These are phyloP conservation scores for Tolypocladium tropicale DNA, from an alignment of 2,329 filamentous ascomycete genomes.

Conservation along the genomic window DNA sequence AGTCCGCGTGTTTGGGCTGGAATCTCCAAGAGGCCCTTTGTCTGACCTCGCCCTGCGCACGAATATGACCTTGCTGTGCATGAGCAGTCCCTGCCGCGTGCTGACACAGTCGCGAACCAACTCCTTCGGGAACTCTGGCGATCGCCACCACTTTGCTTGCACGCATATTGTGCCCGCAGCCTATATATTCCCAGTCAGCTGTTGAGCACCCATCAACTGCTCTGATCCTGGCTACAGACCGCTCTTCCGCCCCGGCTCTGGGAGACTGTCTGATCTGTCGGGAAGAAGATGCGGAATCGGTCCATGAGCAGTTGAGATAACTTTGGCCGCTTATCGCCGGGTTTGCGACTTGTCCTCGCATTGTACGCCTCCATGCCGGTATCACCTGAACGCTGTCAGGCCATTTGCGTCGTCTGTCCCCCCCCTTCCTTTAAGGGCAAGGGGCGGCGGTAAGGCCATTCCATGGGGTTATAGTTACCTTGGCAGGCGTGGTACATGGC, in stretches of 20 bases:
- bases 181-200: constrained; percentile 31
- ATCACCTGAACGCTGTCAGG: constrained; percentile 15
- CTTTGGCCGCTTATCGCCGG: constrained; percentile 11
- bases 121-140: constrained; percentile 57
- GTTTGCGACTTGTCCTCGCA: constrained; percentile 20
- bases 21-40: constrained; percentile 2
- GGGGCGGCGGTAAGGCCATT: background rate
- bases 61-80: constrained; percentile 75
- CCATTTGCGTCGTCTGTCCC: constrained; percentile 4
- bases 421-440: background rate
- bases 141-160: constrained; percentile 60
- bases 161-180: constrained; percentile 77
- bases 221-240: constrained; percentile 21
- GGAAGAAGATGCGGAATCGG: constrained; percentile 69
- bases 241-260: constrained; percentile 51
- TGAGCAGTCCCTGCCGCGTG: constrained; percentile 58
- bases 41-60: constrained; percentile 22
- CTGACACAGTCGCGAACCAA: constrained; percentile 70
- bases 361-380: constrained; percentile 35
- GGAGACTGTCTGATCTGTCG: constrained; percentile 58
- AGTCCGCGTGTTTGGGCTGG: constrained; percentile 3
- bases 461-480: constrained; percentile 28
- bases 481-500: constrained; percentile 44
- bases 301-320: constrained; percentile 23
- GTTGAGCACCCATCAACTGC: background rate